A percentile compares a stretch with the other conserved stretches of the same genome.
Evolutionary conservation across 345 rosid species (phyloP).

Genomic region (Eucalyptus cladocalyx): DNA sequence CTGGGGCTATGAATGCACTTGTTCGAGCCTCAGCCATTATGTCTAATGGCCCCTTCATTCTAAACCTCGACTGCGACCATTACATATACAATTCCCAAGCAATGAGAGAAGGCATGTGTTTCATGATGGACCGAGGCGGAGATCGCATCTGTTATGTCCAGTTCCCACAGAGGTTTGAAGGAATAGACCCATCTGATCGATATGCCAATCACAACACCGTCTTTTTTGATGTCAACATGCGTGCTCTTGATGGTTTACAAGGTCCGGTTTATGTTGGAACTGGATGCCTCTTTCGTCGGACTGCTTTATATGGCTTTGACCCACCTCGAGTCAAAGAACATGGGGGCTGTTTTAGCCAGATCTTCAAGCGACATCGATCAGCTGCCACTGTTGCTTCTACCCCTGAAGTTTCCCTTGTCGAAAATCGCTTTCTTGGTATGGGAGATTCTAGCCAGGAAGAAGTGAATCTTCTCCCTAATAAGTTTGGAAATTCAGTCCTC

Average conservation of each 20-base stretch:
- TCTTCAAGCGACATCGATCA: not conserved
- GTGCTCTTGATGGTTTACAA: slow-evolving; percentile 11
- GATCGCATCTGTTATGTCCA: slow-evolving; percentile 7
- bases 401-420: not conserved
- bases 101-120: slow-evolving; percentile 14
- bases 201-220: slow-evolving; percentile 14
- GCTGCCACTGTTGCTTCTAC: not conserved
- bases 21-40: slow-evolving; percentile 8
- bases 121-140: slow-evolving; percentile 14
- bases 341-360: not conserved
- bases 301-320: slow-evolving; percentile 11
- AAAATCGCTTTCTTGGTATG: not conserved
- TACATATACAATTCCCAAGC: slow-evolving; percentile 14
- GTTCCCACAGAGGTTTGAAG: slow-evolving; percentile 17
- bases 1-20: slow-evolving; percentile 17
- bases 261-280: slow-evolving; percentile 18
- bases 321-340: slow-evolving; percentile 4
- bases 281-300: slow-evolving; percentile 11
- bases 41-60: slow-evolving; percentile 12
- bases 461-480: not conserved
- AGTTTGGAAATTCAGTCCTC: slow-evolving; percentile 10
- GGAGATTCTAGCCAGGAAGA: not conserved
- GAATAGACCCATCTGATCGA: slow-evolving; percentile 14
- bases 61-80: slow-evolving; percentile 12
- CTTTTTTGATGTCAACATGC: slow-evolving; percentile 14